Evolutionary conservation across 2,329 filamentous ascomycete species (phyloP).

Genomic region (Lecanicillium sp.): DNA sequence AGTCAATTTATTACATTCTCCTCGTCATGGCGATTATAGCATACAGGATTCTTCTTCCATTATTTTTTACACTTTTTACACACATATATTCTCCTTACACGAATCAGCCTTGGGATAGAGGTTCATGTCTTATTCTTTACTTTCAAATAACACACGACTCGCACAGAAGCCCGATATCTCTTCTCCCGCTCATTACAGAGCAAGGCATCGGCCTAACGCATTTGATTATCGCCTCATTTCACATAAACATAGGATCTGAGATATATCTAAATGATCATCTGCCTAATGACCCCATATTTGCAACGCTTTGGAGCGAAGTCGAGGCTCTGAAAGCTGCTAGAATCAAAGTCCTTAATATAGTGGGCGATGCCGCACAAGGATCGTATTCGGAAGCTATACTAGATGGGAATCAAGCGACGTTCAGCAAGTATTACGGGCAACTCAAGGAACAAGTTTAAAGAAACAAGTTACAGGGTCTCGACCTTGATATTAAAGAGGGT

Average conservation of each 20-base stretch:
- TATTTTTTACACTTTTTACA: no score
- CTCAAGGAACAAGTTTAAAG: constrained; percentile 53
- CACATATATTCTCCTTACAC: no score
- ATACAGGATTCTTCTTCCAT: no score
- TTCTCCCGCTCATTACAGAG: constrained; percentile 36
- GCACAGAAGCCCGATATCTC: constrained; percentile 32
- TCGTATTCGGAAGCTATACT: constrained; percentile 48
- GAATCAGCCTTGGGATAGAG: no score
- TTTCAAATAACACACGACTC: constrained; percentile 40
- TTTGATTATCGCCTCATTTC: constrained; percentile 73
- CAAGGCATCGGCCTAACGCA: constrained; percentile 53
- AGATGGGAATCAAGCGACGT: constrained; percentile 46
- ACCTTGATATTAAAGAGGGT: constrained; percentile 69
- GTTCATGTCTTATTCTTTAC: constrained; percentile 39
- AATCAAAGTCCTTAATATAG: constrained; percentile 72
- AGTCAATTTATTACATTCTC: no score
- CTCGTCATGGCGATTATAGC: no score
- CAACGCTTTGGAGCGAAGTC: constrained; percentile 69
- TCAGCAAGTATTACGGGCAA: constrained; percentile 63
- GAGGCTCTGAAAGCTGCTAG: constrained; percentile 58
- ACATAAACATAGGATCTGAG: constrained; percentile 58
- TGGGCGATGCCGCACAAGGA: constrained; percentile 72
- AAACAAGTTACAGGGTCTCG: constrained; percentile 56
- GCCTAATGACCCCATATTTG: constrained; percentile 53
- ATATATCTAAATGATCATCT: constrained; percentile 71